A percentile compares a stretch with the other conserved stretches of the same genome.
These are phyloP conservation scores for Tetrahymena borealis DNA, from an alignment of 73 alveolate species.

Conservation along the genomic window DNA sequence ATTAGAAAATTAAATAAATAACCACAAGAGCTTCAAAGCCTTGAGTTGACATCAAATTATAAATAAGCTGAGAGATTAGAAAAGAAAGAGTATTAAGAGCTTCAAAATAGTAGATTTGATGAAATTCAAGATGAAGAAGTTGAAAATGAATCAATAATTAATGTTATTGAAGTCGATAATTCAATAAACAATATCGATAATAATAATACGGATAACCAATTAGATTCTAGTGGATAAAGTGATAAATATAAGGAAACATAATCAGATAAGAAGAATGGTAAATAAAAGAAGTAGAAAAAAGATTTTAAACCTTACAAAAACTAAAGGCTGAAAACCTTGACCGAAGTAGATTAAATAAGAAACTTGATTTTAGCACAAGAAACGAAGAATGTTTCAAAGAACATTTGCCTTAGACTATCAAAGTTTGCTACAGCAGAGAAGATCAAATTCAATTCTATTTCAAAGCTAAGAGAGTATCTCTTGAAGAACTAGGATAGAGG, in stretches of 20 bases:
- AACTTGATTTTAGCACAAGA: background rate
- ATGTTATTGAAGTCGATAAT: background rate
- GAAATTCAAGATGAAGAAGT: too few species aligned
- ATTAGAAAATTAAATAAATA: too few species aligned
- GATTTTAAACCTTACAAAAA: background rate
- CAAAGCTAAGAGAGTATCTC: background rate
- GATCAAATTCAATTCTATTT: background rate
- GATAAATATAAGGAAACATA: background rate
- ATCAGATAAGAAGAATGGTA: background rate
- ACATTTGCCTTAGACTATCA: background rate
- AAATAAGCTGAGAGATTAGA: too few species aligned
- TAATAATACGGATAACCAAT: background rate
- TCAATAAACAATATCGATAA: background rate
- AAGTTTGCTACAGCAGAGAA: background rate
- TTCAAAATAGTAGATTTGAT: background rate
- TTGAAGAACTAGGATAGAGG: background rate
- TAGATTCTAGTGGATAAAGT: background rate
- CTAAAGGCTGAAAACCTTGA: background rate
- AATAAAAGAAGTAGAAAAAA: background rate
- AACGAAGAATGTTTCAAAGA: background rate
- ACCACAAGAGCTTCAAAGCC: too few species aligned
- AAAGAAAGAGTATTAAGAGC: background rate
- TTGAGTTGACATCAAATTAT: too few species aligned
- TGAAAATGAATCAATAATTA: background rate
- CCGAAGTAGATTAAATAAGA: background rate